phyloP scores from a whole-genome alignment of 768 basidiomycete genomes.

The Chalciporus chontae region DNA sequence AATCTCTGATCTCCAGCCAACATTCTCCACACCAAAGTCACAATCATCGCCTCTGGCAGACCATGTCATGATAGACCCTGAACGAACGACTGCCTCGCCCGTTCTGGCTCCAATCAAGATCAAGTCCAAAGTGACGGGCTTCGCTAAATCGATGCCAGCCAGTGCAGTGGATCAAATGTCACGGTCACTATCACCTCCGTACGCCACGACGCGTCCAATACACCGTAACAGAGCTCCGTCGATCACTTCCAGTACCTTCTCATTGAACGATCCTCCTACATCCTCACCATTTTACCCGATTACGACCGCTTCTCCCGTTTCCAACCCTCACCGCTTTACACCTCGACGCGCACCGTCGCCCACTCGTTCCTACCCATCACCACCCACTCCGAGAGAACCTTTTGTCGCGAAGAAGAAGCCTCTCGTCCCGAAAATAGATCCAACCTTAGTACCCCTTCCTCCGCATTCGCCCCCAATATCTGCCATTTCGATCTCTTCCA shows the following conservation, averaged over 20 bases:
- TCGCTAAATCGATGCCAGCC: constrained; percentile 35
- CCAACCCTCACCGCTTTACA: constrained; percentile 55
- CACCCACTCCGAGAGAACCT: constrained; percentile 24
- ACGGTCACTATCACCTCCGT: constrained; percentile 34
- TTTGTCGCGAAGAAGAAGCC: constrained; percentile 13
- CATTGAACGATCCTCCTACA: constrained; percentile 21
- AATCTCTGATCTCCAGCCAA: constrained; percentile 17
- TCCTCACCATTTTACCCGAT: constrained; percentile 49
- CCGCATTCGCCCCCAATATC: constrained; percentile 72
- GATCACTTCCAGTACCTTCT: constrained; percentile 24
- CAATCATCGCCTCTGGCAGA: constrained; percentile 17
- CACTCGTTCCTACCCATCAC: constrained; percentile 30
- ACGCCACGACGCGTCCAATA: constrained; percentile 29
- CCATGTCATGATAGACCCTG: constrained; percentile 4
- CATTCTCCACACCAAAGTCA: constrained; percentile 13
- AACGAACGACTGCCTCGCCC: constrained; percentile 17
- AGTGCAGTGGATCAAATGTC: constrained; percentile 33
- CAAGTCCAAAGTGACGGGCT: constrained; percentile 58
- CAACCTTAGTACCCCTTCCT: constrained; percentile 55
- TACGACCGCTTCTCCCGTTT: constrained; percentile 50
- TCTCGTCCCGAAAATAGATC: constrained; percentile 43
- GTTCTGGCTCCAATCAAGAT: constrained; percentile 37
- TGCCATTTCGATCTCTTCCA: constrained; percentile 71
- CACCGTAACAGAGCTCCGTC: constrained; percentile 29
- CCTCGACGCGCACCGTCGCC: constrained; percentile 34